Conservation (phyloP, 1,284 basidiomycete genomes). For the Malassezia sympodialis region DNA sequence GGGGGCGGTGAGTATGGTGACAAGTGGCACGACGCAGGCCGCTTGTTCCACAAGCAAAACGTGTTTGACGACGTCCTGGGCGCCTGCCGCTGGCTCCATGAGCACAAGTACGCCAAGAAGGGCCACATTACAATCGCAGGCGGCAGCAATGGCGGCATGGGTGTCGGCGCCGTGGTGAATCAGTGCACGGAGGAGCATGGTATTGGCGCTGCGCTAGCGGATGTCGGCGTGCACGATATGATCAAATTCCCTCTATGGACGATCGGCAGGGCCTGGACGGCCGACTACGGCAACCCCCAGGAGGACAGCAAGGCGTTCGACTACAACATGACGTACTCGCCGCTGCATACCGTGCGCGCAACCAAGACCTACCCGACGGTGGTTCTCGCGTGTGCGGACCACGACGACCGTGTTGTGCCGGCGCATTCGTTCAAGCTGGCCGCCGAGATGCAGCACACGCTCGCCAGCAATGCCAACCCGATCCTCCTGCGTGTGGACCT, state of each 20-base stretch:
- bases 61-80: conserved; percentile 59
- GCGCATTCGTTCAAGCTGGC: conserved; percentile 44
- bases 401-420: conserved; percentile 44
- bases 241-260: conserved; percentile 51
- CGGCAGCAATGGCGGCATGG: conserved; percentile 54
- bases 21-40: conserved; percentile 50
- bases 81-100: conserved; percentile 61
- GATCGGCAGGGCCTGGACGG: conserved; percentile 64
- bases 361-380: conserved; percentile 39
- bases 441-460: conserved; percentile 44
- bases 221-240: conserved; percentile 60
- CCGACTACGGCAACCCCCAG: conserved; percentile 71
- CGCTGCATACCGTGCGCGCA: conserved; percentile 38
- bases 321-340: conserved; percentile 38
- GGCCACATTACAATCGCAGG: conserved; percentile 66
- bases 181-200: conserved; percentile 69
- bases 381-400: conserved; percentile 39
- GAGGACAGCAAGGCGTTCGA: conserved; percentile 39
- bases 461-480: conserved; percentile 39
- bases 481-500: conserved; percentile 40
- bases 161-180: conserved; percentile 68
- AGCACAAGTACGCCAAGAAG: conserved; percentile 60
- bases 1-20: conserved; percentile 79
- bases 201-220: conserved; percentile 52
- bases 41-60: conserved; percentile 52